These are phyloP conservation scores for Ascochyta clinopodiicola DNA, from an alignment of 2,329 filamentous ascomycete species.

Conservation along the genomic window DNA sequence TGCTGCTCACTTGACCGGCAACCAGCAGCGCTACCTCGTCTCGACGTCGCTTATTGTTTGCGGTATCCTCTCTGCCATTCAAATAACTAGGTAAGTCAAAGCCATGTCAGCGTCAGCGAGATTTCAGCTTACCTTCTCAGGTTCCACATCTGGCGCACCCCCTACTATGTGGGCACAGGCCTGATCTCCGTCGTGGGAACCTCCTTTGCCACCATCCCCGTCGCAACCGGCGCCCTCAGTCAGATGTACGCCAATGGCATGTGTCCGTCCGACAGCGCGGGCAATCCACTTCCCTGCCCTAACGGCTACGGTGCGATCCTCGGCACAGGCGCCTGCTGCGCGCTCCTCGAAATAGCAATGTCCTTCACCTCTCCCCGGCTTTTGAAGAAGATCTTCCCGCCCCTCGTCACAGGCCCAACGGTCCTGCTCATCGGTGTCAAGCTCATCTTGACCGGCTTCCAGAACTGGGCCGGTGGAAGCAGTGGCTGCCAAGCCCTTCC, in stretches of 20 bases:
- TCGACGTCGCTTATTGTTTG: slow-evolving; percentile 81
- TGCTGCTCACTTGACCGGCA: slow-evolving; percentile 67
- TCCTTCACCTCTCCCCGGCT: slow-evolving; percentile 74
- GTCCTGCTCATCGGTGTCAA: slow-evolving; percentile 76
- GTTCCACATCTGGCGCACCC: slow-evolving; percentile 74
- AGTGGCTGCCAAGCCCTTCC: slow-evolving; percentile 61
- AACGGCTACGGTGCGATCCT: slow-evolving; percentile 78
- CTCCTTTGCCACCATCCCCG: slow-evolving; percentile 77
- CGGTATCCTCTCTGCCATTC: slow-evolving; percentile 74
- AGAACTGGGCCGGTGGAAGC: slow-evolving; percentile 79
- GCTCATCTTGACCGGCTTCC: slow-evolving; percentile 73
- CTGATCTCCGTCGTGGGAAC: slow-evolving; percentile 81
- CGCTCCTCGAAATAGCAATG: slow-evolving; percentile 71
- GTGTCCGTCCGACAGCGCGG: slow-evolving; percentile 65
- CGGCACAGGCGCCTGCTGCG: slow-evolving; percentile 63
- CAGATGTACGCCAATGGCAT: slow-evolving; percentile 82
- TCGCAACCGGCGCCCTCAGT: slow-evolving; percentile 72
- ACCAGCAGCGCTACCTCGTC: slow-evolving; percentile 76
- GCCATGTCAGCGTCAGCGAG: slow-evolving; percentile 33
- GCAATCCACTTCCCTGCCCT: slow-evolving; percentile 74
- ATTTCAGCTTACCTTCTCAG: slow-evolving; percentile 3
- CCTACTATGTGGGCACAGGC: slow-evolving; percentile 71
- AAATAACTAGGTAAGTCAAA: slow-evolving; percentile 66
- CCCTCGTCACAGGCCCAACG: slow-evolving; percentile 74
- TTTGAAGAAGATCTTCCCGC: slow-evolving; percentile 77